Conservation (phyloP, 495 filamentous ascomycete genomes). For the Alectoria sarmentosa region DNA sequence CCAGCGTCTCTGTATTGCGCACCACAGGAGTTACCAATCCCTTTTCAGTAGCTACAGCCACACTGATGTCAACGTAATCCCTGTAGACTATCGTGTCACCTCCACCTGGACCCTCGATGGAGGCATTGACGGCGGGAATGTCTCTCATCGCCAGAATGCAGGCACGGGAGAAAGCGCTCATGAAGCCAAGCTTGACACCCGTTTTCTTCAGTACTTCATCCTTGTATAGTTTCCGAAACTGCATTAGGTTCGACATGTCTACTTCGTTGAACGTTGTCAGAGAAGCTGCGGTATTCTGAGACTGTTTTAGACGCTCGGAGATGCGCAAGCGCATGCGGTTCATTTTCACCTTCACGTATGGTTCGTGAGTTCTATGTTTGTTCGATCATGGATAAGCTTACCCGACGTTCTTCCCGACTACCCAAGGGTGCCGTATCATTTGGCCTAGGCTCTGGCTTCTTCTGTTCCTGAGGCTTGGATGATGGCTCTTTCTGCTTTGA, state of each 20-base stretch:
- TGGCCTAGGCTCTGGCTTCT: conserved; percentile 31
- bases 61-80: conserved; percentile 96
- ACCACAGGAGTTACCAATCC: conserved; percentile 95
- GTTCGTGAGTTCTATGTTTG: conserved; percentile 6
- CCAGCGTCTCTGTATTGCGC: conserved; percentile 81
- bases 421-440: conserved; percentile 46
- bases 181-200: conserved; percentile 96
- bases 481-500: conserved; percentile 26
- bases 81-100: conserved; percentile 97
- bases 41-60: conserved; percentile 96
- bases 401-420: conserved; percentile 81
- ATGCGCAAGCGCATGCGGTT: conserved; percentile 98
- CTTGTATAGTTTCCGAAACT: conserved; percentile 94
- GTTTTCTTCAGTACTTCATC: conserved; percentile 93
- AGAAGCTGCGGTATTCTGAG: conserved; percentile 96
- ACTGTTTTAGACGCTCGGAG: conserved; percentile 96
- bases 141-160: conserved; percentile 91
- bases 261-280: conserved; percentile 99
- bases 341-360: conserved; percentile 77
- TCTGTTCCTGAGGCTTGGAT: conserved; percentile 28
- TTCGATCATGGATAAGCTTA: conserved; percentile 40
- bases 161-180: conserved; percentile 93
- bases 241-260: conserved; percentile 97
- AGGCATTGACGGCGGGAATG: conserved; percentile 92
- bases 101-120: conserved; percentile 89